A percentile compares a stretch with the other conserved stretches of the same genome.
These are phyloP conservation scores for Penicillium carneum DNA, from an alignment of 2,329 filamentous ascomycete species.

Conservation along the genomic window DNA sequence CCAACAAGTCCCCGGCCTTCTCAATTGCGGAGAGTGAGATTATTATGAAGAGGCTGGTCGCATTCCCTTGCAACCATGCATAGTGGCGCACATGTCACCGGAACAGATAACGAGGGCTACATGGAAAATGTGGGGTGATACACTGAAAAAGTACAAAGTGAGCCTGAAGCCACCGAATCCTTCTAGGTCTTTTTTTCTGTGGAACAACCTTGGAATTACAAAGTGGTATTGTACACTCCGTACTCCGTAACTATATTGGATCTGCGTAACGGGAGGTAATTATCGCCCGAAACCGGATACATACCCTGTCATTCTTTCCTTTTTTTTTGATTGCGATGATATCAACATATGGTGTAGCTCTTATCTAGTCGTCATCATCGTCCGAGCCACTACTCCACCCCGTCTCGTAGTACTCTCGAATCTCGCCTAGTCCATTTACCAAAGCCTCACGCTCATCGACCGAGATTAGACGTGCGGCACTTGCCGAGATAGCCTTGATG, in stretches of 20 bases:
- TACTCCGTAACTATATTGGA: background rate
- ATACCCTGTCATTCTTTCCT: background rate
- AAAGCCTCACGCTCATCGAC: slow-evolving; percentile 84
- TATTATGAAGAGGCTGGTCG: background rate
- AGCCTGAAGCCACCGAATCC: background rate
- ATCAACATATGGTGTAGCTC: background rate
- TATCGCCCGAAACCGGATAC: slow-evolving; percentile 3
- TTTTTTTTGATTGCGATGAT: slow-evolving; percentile 1
- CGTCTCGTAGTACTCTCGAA: slow-evolving; percentile 87
- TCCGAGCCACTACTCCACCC: slow-evolving; percentile 77
- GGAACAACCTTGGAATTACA: background rate
- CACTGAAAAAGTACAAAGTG: background rate
- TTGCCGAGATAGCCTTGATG: slow-evolving; percentile 70
- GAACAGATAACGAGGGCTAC: background rate
- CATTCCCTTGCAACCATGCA: background rate
- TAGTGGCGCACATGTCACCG: background rate
- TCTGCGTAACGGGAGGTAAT: background rate
- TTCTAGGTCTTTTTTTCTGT: background rate
- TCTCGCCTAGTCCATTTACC: slow-evolving; percentile 79
- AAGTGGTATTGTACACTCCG: background rate
- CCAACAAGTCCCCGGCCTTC: background rate
- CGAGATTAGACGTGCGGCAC: slow-evolving; percentile 67
- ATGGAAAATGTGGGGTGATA: background rate
- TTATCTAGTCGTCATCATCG: slow-evolving; percentile 51
- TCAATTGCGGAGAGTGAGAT: background rate